Percentiles rank a stretch among this genome's conserved stretches.
phyloP scores from a whole-genome alignment of 169 alveolate species.

The Plasmodium relictum region DNA sequence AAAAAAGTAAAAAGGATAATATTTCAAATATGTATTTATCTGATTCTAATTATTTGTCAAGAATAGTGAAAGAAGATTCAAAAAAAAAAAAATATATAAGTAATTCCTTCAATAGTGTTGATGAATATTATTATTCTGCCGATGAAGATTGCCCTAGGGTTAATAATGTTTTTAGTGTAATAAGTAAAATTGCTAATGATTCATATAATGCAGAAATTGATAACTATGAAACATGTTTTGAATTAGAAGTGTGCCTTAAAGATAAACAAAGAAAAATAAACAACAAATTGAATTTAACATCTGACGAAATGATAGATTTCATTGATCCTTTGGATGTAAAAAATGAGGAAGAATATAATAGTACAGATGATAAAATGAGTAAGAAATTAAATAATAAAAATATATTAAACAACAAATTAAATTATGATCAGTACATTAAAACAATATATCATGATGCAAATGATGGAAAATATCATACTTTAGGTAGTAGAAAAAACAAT shows the following conservation, averaged over 20 bases:
- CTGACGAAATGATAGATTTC: constrained; percentile 4
- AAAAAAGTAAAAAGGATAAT: constrained; percentile 45
- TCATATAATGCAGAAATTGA: constrained; percentile 11
- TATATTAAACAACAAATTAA: neutral
- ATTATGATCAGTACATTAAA: constrained; percentile 6
- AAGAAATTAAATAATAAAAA: neutral
- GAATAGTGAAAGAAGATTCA: constrained; percentile 30
- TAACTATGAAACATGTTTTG: constrained; percentile 76
- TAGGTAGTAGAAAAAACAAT: neutral
- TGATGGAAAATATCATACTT: constrained; percentile 28
- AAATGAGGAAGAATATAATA: constrained; percentile 8
- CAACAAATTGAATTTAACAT: neutral
- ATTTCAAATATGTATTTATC: constrained; percentile 40
- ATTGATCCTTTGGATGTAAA: neutral
- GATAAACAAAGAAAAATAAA: constrained; percentile 21
- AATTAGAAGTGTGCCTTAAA: constrained; percentile 38
- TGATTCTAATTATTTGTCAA: constrained; percentile 38
- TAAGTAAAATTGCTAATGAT: constrained; percentile 34
- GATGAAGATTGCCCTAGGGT: constrained; percentile 54
- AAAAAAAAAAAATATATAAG: constrained; percentile 39
- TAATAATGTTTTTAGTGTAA: constrained; percentile 12
- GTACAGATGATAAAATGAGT: constrained; percentile 14
- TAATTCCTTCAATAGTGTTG: constrained; percentile 49
- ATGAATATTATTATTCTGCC: constrained; percentile 71
- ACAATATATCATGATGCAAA: constrained; percentile 36